Conservation (phyloP, 495 filamentous ascomycete species). For the Lasiosphaeria ovina region DNA sequence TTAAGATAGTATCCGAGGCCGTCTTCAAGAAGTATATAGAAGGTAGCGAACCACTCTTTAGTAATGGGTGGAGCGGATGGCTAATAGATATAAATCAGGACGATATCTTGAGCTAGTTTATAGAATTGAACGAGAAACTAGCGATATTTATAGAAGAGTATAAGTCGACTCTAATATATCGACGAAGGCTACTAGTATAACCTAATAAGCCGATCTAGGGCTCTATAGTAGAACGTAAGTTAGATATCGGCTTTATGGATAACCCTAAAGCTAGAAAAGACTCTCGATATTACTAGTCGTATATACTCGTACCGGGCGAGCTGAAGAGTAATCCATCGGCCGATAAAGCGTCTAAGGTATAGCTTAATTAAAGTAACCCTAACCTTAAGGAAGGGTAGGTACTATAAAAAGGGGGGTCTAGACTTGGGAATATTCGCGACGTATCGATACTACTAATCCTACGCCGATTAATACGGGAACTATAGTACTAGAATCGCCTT, state of each 20-base stretch:
- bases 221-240: not conserved
- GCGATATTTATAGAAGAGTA: not conserved
- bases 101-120: not conserved
- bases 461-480: too few species aligned
- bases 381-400: not conserved
- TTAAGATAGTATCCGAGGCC: too few species aligned
- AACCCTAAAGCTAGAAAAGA: not conserved
- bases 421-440: too few species aligned
- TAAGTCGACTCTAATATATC: not conserved
- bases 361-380: not conserved
- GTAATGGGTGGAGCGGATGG: slow-evolving; percentile 2
- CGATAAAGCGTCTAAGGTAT: not conserved
- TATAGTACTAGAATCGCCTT: too few species aligned
- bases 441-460: too few species aligned
- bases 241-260: not conserved
- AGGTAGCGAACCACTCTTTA: too few species aligned
- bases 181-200: not conserved
- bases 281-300: not conserved
- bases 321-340: not conserved
- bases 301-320: not conserved
- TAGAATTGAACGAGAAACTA: not conserved
- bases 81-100: not conserved
- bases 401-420: too few species aligned
- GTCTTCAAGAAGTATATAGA: too few species aligned
- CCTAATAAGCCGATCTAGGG: not conserved